phyloP scores from a whole-genome alignment of 1,284 basidiomycete species.

The Ceratobasidium sp. region DNA sequence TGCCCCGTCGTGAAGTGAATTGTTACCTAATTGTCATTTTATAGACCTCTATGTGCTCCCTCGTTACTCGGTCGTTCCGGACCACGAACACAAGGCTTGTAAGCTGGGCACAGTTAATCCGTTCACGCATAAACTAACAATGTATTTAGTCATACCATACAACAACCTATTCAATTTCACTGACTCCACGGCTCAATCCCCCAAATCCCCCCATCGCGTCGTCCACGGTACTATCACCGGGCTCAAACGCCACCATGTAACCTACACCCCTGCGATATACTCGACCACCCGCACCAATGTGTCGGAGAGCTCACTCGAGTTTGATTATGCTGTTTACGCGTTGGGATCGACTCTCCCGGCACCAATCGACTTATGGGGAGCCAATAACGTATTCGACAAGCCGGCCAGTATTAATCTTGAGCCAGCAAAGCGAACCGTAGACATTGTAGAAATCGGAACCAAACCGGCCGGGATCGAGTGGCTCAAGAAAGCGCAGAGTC shows the following conservation, averaged over 20 bases:
- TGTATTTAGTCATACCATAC: slow-evolving; percentile 71
- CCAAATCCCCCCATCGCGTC: slow-evolving; percentile 55
- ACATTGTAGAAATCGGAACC: slow-evolving; percentile 49
- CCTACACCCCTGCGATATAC: slow-evolving; percentile 37
- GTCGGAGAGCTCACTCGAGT: slow-evolving; percentile 51
- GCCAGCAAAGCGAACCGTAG: background rate
- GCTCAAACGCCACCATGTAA: slow-evolving; percentile 59
- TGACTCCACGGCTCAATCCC: slow-evolving; percentile 43
- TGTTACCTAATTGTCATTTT: slow-evolving; percentile 8
- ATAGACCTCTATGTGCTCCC: slow-evolving; percentile 61
- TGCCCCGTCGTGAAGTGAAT: background rate
- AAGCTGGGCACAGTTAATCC: slow-evolving; percentile 51
- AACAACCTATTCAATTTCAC: slow-evolving; percentile 60
- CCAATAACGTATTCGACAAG: slow-evolving; percentile 31
- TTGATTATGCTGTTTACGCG: slow-evolving; percentile 62
- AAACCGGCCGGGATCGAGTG: slow-evolving; percentile 54
- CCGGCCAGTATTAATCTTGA: background rate
- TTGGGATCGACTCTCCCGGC: slow-evolving; percentile 57
- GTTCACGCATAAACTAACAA: background rate
- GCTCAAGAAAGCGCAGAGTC: slow-evolving; percentile 52
- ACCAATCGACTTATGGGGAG: slow-evolving; percentile 58
- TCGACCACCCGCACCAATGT: background rate
- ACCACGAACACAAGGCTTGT: slow-evolving; percentile 64
- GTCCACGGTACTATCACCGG: slow-evolving; percentile 66
- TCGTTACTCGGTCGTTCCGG: slow-evolving; percentile 60